Evolutionary conservation across 768 basidiomycete species (phyloP), one percentile per base, ranked within the genome.

Genomic region (Lentinus tigrinus): DNA sequence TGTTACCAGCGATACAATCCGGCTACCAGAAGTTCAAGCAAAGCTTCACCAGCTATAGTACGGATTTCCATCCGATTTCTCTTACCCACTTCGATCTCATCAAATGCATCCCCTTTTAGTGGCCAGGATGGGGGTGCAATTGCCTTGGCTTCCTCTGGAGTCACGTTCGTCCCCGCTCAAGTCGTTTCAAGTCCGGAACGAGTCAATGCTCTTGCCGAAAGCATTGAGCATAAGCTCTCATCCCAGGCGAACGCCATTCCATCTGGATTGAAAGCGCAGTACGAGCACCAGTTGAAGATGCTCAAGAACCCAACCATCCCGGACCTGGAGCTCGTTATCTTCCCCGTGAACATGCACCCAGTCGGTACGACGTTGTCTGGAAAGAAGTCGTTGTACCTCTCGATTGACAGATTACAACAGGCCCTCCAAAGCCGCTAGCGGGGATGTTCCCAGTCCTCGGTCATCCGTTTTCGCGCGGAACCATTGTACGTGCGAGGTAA

Each of bases 391-490:
- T 46, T 24, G 37, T 46, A 40, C 42, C 21, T 42, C 10, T 36
- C 11, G 7, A 16, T 24, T 56, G 24, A 48, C n/a, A 16, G 39
- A 3, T 3, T n/a, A 19, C 2, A 21, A 16, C 23, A 49, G 54
- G 36, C 8, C 9, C 48, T 5, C 37, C 27, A 16, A 54, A 42
- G 40, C 58, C 58, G 2, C 50, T 23, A 31, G 39, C 49, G 16
- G 44, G 46, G 16, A 43, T 75, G 10, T 54, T 59, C 4, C 56
- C 53, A 21, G 61, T 62, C 4, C 52, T 67, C 23, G 68, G 65
- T 17, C 69, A 70, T 44, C 64, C 67, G 8, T 70, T 70, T 58
- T 68, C 66, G 5, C 62, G 70, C 13, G 74, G 74, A 8, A 67
- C 68, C 0, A 71, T 74, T 28, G 71, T 72, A 44, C 49, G 68